Conservation (phyloP, 169 alveolate species). For the Theileria annulata region DNA sequence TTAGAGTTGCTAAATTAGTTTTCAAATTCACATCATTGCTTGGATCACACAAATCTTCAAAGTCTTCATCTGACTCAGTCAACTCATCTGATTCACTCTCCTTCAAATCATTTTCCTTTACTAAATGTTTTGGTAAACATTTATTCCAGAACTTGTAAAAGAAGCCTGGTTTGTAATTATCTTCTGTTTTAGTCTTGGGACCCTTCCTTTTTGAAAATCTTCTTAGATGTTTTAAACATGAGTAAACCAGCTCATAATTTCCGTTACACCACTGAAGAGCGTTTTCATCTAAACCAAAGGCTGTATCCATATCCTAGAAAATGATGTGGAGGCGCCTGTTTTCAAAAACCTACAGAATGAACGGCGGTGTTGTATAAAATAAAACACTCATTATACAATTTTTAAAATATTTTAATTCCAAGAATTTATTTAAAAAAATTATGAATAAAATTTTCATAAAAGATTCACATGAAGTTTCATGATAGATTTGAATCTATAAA, state of each 20-base stretch:
- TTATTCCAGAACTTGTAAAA: background rate
- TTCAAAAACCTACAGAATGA: background rate
- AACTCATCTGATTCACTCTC: constrained; percentile 16
- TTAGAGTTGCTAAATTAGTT: constrained; percentile 7
- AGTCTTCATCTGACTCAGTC: constrained; percentile 19
- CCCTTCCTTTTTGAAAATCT: background rate
- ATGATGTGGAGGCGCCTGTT: background rate
- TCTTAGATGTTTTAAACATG: constrained; percentile 9
- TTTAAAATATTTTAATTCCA: too few relatives aligned
- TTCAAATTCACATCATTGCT: background rate
- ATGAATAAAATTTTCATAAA: too few relatives aligned
- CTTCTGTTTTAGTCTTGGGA: background rate
- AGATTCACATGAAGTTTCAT: background rate
- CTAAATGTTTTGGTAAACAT: constrained; percentile 5
- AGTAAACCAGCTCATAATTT: constrained; percentile 56
- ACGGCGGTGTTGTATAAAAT: background rate
- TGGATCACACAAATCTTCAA: constrained; percentile 18
- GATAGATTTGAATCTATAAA: background rate
- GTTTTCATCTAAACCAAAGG: background rate
- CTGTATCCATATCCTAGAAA: background rate
- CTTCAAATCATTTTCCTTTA: background rate
- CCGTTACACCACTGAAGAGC: constrained; percentile 62
- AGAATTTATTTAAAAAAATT: too few relatives aligned
- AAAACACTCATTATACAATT: background rate
- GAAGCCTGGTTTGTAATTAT: background rate